A percentile compares a stretch with the other conserved stretches of the same genome.
Evolutionary conservation across 2,329 filamentous ascomycete genomes (phyloP).

Genomic region (Mariannaea sp.): DNA sequence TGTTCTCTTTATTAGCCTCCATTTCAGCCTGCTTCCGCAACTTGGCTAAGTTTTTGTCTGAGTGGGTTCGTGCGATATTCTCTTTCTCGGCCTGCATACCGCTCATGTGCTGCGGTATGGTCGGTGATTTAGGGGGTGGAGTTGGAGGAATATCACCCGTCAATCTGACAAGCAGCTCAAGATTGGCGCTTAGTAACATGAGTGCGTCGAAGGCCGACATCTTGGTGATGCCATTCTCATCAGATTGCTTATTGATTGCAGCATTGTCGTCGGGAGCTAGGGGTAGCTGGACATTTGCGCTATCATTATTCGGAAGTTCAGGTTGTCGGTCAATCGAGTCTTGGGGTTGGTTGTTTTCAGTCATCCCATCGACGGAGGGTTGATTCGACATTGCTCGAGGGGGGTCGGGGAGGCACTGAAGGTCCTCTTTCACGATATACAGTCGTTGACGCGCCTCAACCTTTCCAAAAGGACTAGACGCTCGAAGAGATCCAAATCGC

Average conservation of each 20-base stretch:
- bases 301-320: constrained; percentile 33
- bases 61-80: constrained; percentile 62
- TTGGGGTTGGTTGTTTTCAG: constrained; percentile 25
- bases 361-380: constrained; percentile 24
- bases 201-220: constrained; percentile 76
- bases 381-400: constrained; percentile 34
- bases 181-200: constrained; percentile 73
- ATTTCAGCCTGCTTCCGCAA: constrained; percentile 49
- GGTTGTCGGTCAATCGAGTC: constrained; percentile 29
- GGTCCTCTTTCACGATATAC: constrained; percentile 31
- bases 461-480: constrained; percentile 33
- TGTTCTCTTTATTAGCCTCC: constrained; percentile 33
- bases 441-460: constrained; percentile 34
- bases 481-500: constrained; percentile 31
- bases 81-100: constrained; percentile 67
- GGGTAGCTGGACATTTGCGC: constrained; percentile 37
- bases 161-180: constrained; percentile 72
- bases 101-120: constrained; percentile 69
- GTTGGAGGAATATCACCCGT: constrained; percentile 82
- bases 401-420: not conserved
- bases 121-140: constrained; percentile 68
- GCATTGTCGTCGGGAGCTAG: constrained; percentile 43
- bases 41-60: constrained; percentile 56
- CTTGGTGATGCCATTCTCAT: constrained; percentile 70
- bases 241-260: constrained; percentile 33